Evolutionary conservation across 305 asterid species (phyloP), one percentile per base, ranked within the genome.

Genomic region (Stenogyne calaminthoides): DNA sequence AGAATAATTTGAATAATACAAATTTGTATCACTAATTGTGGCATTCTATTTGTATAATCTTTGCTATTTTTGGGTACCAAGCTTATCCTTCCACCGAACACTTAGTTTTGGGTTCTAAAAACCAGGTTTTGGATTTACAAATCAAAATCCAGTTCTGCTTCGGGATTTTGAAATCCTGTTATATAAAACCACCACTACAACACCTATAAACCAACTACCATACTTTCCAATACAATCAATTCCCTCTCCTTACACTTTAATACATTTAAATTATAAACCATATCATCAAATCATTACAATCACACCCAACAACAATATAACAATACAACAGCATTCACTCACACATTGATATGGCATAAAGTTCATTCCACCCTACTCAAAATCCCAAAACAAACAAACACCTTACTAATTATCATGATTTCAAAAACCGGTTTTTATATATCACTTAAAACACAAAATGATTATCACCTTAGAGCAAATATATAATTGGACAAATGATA

Each of bases 401-500:
- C 36, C 1, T 46, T 46, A 46, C 54, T n/a, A 46, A 14, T 46
- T 32, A 39, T 32, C 70, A 20, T 39, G 27, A 12, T 37, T 39
- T 14, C 49, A 39, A 40, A 32, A 32, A 32, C 36, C 36, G 36
- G 36, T 52, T 64, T 36, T 36, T 11, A 42, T 11, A 42, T 14
- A 46, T 46, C 54, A 16, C n/a, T 7, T 4, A 46, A 46, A 46
- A 14, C 54, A 19, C 54, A 46, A 46, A 46, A 9, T 9, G 32
- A 54, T 55, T 47, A 64, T 27, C 4, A 6, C 49, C 15, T 42
- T 37, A 9, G 39, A 19, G 29, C 11, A 66, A 46, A 42, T 15
- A 68, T 51, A 37, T 19, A 72, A 9, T 32, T 7, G 29, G 34
- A 16, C 32, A 77, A 59, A 66, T 66, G 65, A 44, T 62, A 62